Percentiles rank a stretch among this genome's conserved stretches.
These are phyloP conservation scores for Bifiguratus adelaidae DNA, from an alignment of 192 early-diverging fungal genomes.

Conservation along the genomic window DNA sequence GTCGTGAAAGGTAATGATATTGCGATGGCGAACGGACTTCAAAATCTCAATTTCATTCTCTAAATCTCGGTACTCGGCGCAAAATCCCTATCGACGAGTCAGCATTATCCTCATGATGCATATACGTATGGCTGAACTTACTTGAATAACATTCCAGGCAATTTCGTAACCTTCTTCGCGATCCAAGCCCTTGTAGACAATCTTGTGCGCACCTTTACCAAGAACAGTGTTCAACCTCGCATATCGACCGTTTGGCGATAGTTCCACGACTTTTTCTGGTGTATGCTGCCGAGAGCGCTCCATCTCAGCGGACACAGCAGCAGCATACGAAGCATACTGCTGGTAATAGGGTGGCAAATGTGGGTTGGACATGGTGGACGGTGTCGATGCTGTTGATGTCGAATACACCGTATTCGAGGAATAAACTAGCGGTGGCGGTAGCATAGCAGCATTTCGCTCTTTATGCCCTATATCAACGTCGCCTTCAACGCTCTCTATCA, in stretches of 20 bases:
- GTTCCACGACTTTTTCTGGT: constrained; percentile 31
- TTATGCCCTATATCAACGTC: too few species aligned
- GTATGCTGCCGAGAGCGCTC: too few species aligned
- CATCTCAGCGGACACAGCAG: too few species aligned
- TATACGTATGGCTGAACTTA: neutral
- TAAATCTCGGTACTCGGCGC: constrained; percentile 7
- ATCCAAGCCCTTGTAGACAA: constrained; percentile 58
- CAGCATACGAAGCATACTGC: too few species aligned
- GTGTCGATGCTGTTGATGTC: too few species aligned
- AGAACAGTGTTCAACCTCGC: constrained; percentile 18
- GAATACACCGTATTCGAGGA: too few species aligned
- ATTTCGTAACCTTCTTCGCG: constrained; percentile 62
- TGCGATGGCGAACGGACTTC: constrained; percentile 48
- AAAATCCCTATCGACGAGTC: constrained; percentile 5
- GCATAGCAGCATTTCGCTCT: too few species aligned
- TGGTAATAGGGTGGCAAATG: too few species aligned
- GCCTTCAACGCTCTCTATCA: too few species aligned
- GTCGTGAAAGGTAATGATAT: constrained; percentile 50
- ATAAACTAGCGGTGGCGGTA: too few species aligned
- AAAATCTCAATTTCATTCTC: constrained; percentile 28
- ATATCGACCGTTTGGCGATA: constrained; percentile 34
- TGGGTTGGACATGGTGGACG: too few species aligned
- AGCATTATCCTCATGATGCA: constrained; percentile 27
- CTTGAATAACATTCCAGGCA: constrained; percentile 45
- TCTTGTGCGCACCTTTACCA: constrained; percentile 58